Evolutionary conservation across 345 rosid genomes (phyloP).

Genomic region (Moricandia moricandioides): DNA sequence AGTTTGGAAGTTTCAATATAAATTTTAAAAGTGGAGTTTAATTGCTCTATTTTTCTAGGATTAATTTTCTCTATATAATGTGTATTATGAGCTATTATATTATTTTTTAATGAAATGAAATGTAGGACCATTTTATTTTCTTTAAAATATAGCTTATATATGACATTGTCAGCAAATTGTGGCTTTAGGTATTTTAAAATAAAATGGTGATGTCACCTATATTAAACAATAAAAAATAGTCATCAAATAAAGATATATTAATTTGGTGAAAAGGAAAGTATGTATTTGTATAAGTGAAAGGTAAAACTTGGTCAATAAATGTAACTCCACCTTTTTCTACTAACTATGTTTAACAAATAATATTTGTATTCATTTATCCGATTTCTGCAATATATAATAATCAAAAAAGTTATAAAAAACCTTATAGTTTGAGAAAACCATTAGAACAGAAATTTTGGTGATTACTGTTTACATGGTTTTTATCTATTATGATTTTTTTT

Average conservation of each 20-base stretch:
- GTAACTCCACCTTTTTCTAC: not conserved
- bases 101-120: not conserved
- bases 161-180: not conserved
- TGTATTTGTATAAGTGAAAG: not conserved
- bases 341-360: too few species aligned
- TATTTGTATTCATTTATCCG: too few species aligned
- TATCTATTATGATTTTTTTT: too few species aligned
- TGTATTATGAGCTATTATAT: not conserved
- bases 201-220: not conserved
- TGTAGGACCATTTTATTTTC: not conserved
- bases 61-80: not conserved
- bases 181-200: not conserved
- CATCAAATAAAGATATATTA: not conserved
- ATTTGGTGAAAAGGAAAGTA: not conserved
- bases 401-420: too few species aligned
- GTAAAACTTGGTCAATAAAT: not conserved
- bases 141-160: not conserved
- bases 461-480: too few species aligned
- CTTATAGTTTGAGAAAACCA: too few species aligned
- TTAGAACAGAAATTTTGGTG: too few species aligned
- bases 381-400: too few species aligned
- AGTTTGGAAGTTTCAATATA: not conserved
- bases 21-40: not conserved
- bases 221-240: not conserved
- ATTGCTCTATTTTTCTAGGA: not conserved